Conservation (phyloP, 768 basidiomycete species). For the Butyriboletus loyo region DNA sequence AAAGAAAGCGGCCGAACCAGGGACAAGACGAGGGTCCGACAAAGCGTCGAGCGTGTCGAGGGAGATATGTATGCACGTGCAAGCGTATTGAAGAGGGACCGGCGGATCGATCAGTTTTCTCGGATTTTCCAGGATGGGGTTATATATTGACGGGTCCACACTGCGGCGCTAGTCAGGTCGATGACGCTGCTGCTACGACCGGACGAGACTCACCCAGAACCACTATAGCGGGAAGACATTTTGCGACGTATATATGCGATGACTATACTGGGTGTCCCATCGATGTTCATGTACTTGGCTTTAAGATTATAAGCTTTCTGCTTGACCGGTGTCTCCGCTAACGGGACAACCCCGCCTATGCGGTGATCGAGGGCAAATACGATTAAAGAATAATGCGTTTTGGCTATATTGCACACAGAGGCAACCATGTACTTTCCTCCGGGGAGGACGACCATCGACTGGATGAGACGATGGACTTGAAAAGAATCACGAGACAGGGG, state of each 20-base stretch:
- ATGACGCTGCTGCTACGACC: not conserved
- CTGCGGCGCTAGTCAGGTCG: conserved; percentile 14
- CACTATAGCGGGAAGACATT: conserved; percentile 13
- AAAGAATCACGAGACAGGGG: conserved; percentile 26
- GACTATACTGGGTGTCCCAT: conserved; percentile 48
- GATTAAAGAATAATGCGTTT: conserved; percentile 46
- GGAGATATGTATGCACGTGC: conserved; percentile 40
- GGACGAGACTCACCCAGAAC: conserved; percentile 15
- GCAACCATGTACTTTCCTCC: conserved; percentile 69
- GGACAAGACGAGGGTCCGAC: conserved; percentile 39
- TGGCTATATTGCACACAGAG: conserved; percentile 46
- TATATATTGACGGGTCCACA: conserved; percentile 32
- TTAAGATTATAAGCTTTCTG: conserved; percentile 55
- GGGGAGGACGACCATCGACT: conserved; percentile 58
- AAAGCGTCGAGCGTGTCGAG: conserved; percentile 44
- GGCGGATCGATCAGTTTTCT: conserved; percentile 42
- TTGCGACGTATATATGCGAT: conserved; percentile 51
- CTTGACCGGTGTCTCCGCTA: conserved; percentile 49
- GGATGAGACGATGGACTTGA: conserved; percentile 35
- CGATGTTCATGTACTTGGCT: conserved; percentile 55
- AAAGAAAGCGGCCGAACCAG: conserved; percentile 38
- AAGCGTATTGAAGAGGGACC: conserved; percentile 42
- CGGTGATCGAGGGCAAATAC: conserved; percentile 58
- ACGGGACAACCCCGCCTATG: conserved; percentile 36
- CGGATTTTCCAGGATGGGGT: conserved; percentile 31